Base-by-base conservation (phyloP, 805 yeast genomes). In the Saccharomyces eubayanus region DNA sequence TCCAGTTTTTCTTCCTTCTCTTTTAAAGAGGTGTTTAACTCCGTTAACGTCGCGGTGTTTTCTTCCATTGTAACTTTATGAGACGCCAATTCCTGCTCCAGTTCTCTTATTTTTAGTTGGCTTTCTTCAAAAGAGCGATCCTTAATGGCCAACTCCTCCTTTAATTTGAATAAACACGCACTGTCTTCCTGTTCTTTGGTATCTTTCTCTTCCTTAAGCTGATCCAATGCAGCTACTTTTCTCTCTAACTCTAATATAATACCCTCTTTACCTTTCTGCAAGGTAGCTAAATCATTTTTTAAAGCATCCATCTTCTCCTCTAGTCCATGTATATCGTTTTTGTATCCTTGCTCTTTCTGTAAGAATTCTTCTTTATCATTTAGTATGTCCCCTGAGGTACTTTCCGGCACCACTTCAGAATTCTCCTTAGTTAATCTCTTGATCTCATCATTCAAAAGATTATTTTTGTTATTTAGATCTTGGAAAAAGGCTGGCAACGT, bases 401-500 rank as follows among this genome's bases (percentile, higher is more conserved):
- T 51, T 20, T 11, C 50, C 24, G 20, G 20, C 28, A 28, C 41
- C 21, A n/a, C 70, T 54, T 47, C 56, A 14, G 58, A 20, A 46
- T 52, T 58, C 10, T 48, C 47, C 31, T 57, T 14, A 11, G 61
- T 59, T 5, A 78, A 63, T 30, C 78, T 75, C 52, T 83, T 76
- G 62, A 91, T 70, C 64, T 92, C 97, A 1, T 75, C 77, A 59
- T 78, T 81, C 54, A 85, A 73, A 71, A 91, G 66, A 1, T 73
- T 74, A 31, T 79, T 81, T 62, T 87, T 86, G 50, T 80, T 75
- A 21, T 77, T 78, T 50, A 87, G 67, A 30, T 87, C 83, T 41
- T 76, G 74, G 50, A 92, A 75, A 67, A 84, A 91, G 45, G 85
- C 89, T 31, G 83, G 81, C 43, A 92, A 72, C 6, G 80, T 73